phyloP scores from a whole-genome alignment of 2,329 filamentous ascomycete species.

The Colletotrichum spinosum region DNA sequence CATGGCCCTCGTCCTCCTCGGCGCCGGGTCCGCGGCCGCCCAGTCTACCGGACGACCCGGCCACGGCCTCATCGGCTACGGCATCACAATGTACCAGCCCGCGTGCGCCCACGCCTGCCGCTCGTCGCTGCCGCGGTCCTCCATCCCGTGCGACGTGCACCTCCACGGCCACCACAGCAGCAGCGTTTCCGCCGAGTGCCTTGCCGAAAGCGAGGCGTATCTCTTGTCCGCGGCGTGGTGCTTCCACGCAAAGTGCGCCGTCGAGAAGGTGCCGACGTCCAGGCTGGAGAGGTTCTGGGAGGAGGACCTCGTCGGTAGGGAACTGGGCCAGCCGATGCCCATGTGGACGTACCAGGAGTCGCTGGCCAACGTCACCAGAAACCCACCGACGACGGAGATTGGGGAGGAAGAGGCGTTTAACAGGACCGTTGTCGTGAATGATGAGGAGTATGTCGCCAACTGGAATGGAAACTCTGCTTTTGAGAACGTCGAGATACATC shows the following conservation, averaged over 20 bases:
- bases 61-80: conserved; percentile 5
- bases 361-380: conserved; percentile 13
- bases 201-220: conserved; percentile 42
- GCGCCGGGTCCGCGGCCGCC: not conserved
- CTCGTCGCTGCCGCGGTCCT: conserved; percentile 41
- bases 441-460: conserved; percentile 19
- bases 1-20: not conserved
- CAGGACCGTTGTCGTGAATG: conserved; percentile 7
- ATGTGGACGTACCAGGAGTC: conserved; percentile 34
- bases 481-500: conserved; percentile 4
- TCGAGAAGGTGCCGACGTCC: conserved; percentile 25
- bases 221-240: conserved; percentile 42
- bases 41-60: conserved; percentile 4
- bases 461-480: conserved; percentile 30
- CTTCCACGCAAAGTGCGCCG: conserved; percentile 41
- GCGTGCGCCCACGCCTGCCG: conserved; percentile 51
- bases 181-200: conserved; percentile 27
- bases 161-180: not conserved
- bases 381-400: conserved; percentile 5
- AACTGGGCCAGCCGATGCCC: conserved; percentile 30
- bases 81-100: conserved; percentile 46
- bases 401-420: conserved; percentile 62
- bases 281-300: conserved; percentile 40
- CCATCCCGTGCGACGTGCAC: conserved; percentile 12
- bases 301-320: conserved; percentile 33